phyloP scores from a whole-genome alignment of 2,329 filamentous ascomycete species.

The Ophiostoma ulmi region DNA sequence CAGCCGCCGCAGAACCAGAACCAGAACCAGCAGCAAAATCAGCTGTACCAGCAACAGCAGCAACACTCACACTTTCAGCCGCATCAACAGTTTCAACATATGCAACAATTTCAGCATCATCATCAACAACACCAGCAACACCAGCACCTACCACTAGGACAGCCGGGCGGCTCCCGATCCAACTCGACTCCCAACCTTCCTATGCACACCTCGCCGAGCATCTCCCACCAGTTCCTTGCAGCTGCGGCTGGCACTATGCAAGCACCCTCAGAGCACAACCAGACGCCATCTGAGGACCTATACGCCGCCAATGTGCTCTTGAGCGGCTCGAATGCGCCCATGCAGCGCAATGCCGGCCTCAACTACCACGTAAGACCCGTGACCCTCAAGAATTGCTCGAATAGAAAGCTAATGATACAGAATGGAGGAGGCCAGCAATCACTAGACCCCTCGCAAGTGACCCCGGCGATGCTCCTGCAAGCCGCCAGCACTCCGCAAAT shows the following conservation, averaged over 20 bases:
- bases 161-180: slow-evolving; percentile 10
- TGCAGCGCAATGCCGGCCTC: slow-evolving; percentile 19
- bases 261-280: background rate
- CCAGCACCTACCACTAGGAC: background rate
- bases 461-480: slow-evolving; percentile 10
- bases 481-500: background rate
- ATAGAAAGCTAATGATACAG: background rate
- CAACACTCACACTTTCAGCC: background rate
- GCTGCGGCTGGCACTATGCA: background rate
- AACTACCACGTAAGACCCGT: background rate
- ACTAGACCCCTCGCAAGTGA: slow-evolving; percentile 9
- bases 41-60: slow-evolving; percentile 23
- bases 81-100: background rate
- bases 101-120: background rate
- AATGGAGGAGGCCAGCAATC: background rate
- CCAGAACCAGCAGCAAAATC: slow-evolving; percentile 3
- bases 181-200: slow-evolving; percentile 18
- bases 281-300: slow-evolving; percentile 48
- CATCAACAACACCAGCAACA: background rate
- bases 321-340: slow-evolving; percentile 39
- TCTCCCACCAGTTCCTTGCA: background rate
- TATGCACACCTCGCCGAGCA: background rate
- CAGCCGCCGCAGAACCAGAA: background rate
- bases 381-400: background rate
- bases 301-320: slow-evolving; percentile 49